Conservation (phyloP, 768 basidiomycete genomes). For the Dentipellis sp. region DNA sequence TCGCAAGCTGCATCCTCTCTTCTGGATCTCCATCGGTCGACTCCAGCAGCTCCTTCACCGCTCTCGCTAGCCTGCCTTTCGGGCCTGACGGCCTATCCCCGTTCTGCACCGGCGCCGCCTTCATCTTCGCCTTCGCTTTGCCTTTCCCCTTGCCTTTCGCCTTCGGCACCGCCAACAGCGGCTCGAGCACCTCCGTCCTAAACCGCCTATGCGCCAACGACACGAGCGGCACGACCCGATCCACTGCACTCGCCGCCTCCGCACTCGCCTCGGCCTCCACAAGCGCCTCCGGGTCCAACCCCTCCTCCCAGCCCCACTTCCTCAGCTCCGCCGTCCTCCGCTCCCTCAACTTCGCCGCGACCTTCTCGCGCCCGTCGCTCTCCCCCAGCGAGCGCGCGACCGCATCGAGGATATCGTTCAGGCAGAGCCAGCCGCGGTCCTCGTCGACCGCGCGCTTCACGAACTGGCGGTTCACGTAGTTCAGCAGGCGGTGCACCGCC, state of each 20-base stretch:
- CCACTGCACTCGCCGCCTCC: constrained; percentile 61
- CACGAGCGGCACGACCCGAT: constrained; percentile 56
- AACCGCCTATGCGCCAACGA: constrained; percentile 65
- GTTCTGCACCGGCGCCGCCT: constrained; percentile 21
- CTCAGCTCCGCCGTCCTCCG: constrained; percentile 52
- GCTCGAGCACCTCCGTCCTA: constrained; percentile 64
- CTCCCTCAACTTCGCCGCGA: constrained; percentile 50
- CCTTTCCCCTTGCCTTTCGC: constrained; percentile 39
- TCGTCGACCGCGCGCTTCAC: constrained; percentile 73
- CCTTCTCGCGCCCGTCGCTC: constrained; percentile 48
- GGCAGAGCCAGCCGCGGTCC: constrained; percentile 68
- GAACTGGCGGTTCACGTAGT: constrained; percentile 63
- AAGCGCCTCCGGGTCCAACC: constrained; percentile 36
- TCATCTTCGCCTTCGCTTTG: constrained; percentile 42
- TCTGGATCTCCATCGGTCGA: constrained; percentile 36
- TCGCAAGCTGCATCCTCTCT: constrained; percentile 36
- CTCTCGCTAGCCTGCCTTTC: constrained; percentile 60
- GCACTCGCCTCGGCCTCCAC: constrained; percentile 61
- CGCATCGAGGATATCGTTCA: constrained; percentile 56
- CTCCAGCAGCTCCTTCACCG: constrained; percentile 57
- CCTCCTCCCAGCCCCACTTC: constrained; percentile 62
- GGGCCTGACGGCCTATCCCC: constrained; percentile 37
- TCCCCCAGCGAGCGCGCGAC: constrained; percentile 44
- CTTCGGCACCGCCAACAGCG: constrained; percentile 57
- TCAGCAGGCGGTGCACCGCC: constrained; percentile 63